Base-by-base conservation (phyloP, 257 asterid species). In the Solanum arcanum region DNA sequence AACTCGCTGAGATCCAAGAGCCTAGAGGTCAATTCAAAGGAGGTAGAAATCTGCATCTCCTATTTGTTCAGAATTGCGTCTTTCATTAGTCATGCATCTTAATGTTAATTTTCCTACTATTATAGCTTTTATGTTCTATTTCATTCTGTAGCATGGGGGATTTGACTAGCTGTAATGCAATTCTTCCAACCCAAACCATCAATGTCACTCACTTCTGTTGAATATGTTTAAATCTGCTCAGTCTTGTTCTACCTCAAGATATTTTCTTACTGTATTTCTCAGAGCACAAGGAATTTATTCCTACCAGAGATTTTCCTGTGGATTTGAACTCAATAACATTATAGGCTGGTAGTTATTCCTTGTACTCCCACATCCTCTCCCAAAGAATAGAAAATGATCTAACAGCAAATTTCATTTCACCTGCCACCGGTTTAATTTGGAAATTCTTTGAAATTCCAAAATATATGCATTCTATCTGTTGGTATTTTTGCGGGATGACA, bases 1-100 rank as follows among this genome's bases (percentile, higher is more conserved):
- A 85, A 14, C 70, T 89, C 92, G 46, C 69, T 97, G 91, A 92
- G 96, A 90, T 91, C 95, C 78, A 91, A 87, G 90, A 90, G 87
- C 86, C 91, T 85, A 68, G 92, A 93, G 84, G 27, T 29, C 73
- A 81, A 66, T 56, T 52, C 89, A 60, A 89, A 91, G 62, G 93
- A 94, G 96, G 99, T 95, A 86, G 69, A 73, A 46, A 11, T 74
- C 69, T 84, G 68, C 35, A 78, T 73, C 83, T 62, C 66, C 69
- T 87, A n/a, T 47, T 83, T 86, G 35, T 42, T 44, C 60, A 76
- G 60, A 42, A 42, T 41, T 44, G 10, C 7, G 10, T 49, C 85
- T 81, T 81, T 49, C 46, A 29, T 81, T 81, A 20, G 70, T 12
- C 70, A 29, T 49, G 85, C 85, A 49, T 18, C 29, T 11, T 31